A percentile compares a stretch with the other conserved stretches of the same genome.
Conservation (phyloP, 2,329 filamentous ascomycete genomes). For the Cryphonectria radicalis region DNA sequence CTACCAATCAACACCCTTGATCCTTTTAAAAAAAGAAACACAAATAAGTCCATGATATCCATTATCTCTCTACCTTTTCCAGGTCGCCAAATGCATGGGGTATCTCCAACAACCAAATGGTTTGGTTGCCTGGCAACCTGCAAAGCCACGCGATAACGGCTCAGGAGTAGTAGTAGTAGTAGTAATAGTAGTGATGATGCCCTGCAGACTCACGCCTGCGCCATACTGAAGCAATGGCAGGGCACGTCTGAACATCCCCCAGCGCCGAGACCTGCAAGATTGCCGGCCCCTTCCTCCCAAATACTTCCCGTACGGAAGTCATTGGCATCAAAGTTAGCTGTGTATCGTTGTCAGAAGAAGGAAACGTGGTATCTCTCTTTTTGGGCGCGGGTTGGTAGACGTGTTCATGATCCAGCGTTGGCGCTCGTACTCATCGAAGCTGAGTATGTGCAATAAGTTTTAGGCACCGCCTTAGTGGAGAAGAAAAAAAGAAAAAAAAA, state of each 20-base stretch:
- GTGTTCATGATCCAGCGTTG: background rate
- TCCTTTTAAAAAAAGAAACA: background rate
- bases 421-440: background rate
- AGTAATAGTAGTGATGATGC: background rate
- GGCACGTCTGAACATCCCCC: background rate
- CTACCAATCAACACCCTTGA: background rate
- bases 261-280: background rate
- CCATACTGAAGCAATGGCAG: background rate
- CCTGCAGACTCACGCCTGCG: background rate
- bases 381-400: background rate
- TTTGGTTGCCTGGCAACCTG: constrained; percentile 9
- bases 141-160: constrained; percentile 17
- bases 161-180: background rate
- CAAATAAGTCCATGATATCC: background rate
- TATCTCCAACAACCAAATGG: constrained; percentile 13
- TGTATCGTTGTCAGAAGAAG: constrained; percentile 12
- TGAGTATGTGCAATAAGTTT: background rate
- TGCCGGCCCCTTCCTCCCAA: background rate
- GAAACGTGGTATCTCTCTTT: background rate
- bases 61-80: background rate
- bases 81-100: constrained; percentile 22
- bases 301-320: background rate
- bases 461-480: background rate
- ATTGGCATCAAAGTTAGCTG: constrained; percentile 7
- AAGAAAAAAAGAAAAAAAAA: background rate